Evolutionary conservation across 2,329 filamentous ascomycete species (phyloP).

Genomic region (Aspergillus melleus): DNA sequence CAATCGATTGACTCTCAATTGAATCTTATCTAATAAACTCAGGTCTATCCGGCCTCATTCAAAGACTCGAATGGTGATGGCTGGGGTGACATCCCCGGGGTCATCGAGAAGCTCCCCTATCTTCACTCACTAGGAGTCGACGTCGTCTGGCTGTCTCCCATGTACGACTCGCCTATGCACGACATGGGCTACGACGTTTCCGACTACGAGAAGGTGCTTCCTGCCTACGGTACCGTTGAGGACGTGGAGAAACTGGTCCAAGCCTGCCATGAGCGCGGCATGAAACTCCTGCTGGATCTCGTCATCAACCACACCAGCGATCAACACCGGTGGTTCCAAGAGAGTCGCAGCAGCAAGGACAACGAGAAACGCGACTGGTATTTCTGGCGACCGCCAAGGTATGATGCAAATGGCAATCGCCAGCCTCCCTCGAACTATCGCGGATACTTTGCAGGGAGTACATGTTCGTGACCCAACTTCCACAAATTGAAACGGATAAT

Average conservation of each 20-base stretch:
- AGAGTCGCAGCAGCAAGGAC: conserved; percentile 58
- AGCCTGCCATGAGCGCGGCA: conserved; percentile 58
- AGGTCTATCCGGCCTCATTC: conserved; percentile 39
- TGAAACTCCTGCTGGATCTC: conserved; percentile 68
- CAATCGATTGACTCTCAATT: neutral
- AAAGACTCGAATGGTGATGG: conserved; percentile 61
- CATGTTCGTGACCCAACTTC: conserved; percentile 43
- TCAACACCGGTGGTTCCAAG: conserved; percentile 67
- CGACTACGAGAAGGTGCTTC: conserved; percentile 63
- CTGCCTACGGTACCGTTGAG: conserved; percentile 60
- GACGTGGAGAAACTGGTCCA: conserved; percentile 61
- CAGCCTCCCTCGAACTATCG: conserved; percentile 71
- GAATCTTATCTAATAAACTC: neutral
- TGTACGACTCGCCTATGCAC: conserved; percentile 63
- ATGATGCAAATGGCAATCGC: conserved; percentile 55
- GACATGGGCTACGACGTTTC: conserved; percentile 72
- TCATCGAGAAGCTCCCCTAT: conserved; percentile 64
- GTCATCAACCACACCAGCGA: conserved; percentile 73
- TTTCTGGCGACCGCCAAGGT: conserved; percentile 50
- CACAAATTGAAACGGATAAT: too few relatives aligned
- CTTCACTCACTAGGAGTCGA: conserved; percentile 62
- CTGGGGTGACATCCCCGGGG: conserved; percentile 63
- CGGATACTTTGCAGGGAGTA: conserved; percentile 60
- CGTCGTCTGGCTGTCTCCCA: conserved; percentile 67
- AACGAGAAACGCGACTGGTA: conserved; percentile 67